These are phyloP conservation scores for Fistulinella prunicolor DNA, from an alignment of 768 basidiomycete genomes.

Conservation along the genomic window DNA sequence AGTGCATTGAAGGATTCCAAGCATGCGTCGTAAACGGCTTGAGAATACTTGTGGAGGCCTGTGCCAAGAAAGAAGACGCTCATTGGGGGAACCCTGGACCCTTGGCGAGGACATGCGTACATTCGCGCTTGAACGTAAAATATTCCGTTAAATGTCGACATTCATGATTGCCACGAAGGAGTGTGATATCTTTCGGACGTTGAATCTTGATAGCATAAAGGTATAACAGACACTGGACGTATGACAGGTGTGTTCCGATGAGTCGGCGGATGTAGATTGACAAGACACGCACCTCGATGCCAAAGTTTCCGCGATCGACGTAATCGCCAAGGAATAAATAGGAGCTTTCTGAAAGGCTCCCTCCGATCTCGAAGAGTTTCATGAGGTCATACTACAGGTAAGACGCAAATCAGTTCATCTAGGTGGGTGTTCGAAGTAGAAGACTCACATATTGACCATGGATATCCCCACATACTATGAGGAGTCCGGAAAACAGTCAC, in stretches of 20 bases:
- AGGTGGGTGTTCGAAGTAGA: conserved; percentile 72
- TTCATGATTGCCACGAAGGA: conserved; percentile 96
- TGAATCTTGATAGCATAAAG: conserved; percentile 91
- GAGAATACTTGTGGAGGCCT: conserved; percentile 31
- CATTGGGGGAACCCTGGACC: background rate
- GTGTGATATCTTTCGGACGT: conserved; percentile 76
- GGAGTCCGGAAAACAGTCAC: background rate
- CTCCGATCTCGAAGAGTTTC: conserved; percentile 96
- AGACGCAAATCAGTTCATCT: conserved; percentile 1
- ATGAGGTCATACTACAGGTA: conserved; percentile 84
- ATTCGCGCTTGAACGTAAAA: conserved; percentile 98
- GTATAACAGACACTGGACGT: conserved; percentile 77
- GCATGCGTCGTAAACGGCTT: conserved; percentile 85
- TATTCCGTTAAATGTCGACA: conserved; percentile 96
- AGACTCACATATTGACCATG: conserved; percentile 94
- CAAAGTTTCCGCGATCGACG: conserved; percentile 94
- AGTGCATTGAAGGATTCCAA: conserved; percentile 87
- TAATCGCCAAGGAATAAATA: conserved; percentile 98
- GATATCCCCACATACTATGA: conserved; percentile 90
- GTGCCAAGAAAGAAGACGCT: conserved; percentile 9
- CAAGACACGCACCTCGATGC: conserved; percentile 54
- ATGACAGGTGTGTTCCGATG: background rate
- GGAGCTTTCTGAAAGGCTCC: conserved; percentile 74
- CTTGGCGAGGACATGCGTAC: conserved; percentile 42
- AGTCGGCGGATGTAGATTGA: background rate